Evolutionary conservation across 108 stramenopile species (phyloP).

Genomic region (Skeletonema potamos): DNA sequence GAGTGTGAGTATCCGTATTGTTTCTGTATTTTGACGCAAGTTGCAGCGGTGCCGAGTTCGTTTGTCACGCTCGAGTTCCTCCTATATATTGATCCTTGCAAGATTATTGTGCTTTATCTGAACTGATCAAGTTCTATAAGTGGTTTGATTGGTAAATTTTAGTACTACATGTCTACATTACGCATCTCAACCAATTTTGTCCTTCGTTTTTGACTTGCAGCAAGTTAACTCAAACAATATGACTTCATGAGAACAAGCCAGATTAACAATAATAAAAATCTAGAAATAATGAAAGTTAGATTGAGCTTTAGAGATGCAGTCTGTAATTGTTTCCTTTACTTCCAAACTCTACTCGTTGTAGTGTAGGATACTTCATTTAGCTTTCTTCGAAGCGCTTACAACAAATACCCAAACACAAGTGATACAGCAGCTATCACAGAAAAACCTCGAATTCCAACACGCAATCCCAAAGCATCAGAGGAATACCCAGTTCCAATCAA

Average conservation of each 20-base stretch:
- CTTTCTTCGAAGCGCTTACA: too few relatives aligned
- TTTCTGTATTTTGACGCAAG: constrained; percentile 17
- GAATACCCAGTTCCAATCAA: too few relatives aligned
- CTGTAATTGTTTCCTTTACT: too few relatives aligned
- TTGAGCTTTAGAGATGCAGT: too few relatives aligned
- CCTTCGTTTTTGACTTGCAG: not conserved
- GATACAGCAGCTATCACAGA: too few relatives aligned
- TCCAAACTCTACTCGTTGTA: too few relatives aligned
- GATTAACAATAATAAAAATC: not conserved
- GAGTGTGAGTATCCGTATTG: not conserved
- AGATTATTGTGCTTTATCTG: constrained; percentile 43
- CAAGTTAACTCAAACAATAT: too few relatives aligned
- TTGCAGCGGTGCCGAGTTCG: constrained; percentile 41
- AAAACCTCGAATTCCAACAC: too few relatives aligned
- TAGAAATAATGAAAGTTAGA: not conserved
- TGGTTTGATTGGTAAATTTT: constrained; percentile 28
- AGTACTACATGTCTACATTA: constrained; percentile 2
- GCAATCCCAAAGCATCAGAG: too few relatives aligned
- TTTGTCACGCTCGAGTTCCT: constrained; percentile 33
- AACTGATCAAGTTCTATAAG: constrained; percentile 27
- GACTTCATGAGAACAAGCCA: too few relatives aligned
- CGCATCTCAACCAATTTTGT: not conserved
- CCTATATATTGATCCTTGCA: constrained; percentile 36
- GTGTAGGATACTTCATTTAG: too few relatives aligned
- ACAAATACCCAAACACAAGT: too few relatives aligned